Evolutionary conservation across 495 filamentous ascomycete species (phyloP).

Genomic region (Poronia punctata): DNA sequence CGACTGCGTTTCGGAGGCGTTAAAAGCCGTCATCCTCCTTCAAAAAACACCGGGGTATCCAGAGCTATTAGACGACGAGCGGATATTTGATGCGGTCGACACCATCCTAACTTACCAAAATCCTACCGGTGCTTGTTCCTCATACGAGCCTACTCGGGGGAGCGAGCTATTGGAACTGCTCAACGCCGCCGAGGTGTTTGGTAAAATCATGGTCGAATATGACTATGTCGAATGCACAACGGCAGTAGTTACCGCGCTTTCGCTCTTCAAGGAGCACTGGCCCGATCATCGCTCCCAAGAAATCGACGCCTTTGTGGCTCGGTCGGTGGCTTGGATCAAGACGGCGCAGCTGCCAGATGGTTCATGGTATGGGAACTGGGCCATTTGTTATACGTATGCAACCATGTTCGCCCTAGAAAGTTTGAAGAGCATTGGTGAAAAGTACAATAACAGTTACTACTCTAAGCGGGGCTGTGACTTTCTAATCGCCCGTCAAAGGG

Average conservation of each 20-base stretch:
- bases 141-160: slow-evolving; percentile 78
- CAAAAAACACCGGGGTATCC: slow-evolving; percentile 76
- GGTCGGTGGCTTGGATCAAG: slow-evolving; percentile 76
- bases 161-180: slow-evolving; percentile 72
- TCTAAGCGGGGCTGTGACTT: slow-evolving; percentile 77
- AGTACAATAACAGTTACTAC: slow-evolving; percentile 61
- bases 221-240: slow-evolving; percentile 98
- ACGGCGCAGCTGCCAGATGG: slow-evolving; percentile 72
- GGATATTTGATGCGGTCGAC: slow-evolving; percentile 82
- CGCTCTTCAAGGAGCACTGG: slow-evolving; percentile 72
- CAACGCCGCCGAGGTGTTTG: slow-evolving; percentile 96
- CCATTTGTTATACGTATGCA: slow-evolving; percentile 95
- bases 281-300: slow-evolving; percentile 72
- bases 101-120: slow-evolving; percentile 92
- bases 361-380: slow-evolving; percentile 95
- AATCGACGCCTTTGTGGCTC: slow-evolving; percentile 61
- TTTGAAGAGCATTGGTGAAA: slow-evolving; percentile 73
- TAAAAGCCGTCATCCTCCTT: slow-evolving; percentile 80
- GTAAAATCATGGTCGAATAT: slow-evolving; percentile 95
- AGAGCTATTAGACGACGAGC: slow-evolving; percentile 59
- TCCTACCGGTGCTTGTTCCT: slow-evolving; percentile 76
- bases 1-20: slow-evolving; percentile 85
- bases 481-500: slow-evolving; percentile 70
- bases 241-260: slow-evolving; percentile 83
- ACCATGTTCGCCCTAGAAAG: slow-evolving; percentile 91